Evolutionary conservation across 108 stramenopile genomes (phyloP).

Genomic region (Cyclotella atomus): DNA sequence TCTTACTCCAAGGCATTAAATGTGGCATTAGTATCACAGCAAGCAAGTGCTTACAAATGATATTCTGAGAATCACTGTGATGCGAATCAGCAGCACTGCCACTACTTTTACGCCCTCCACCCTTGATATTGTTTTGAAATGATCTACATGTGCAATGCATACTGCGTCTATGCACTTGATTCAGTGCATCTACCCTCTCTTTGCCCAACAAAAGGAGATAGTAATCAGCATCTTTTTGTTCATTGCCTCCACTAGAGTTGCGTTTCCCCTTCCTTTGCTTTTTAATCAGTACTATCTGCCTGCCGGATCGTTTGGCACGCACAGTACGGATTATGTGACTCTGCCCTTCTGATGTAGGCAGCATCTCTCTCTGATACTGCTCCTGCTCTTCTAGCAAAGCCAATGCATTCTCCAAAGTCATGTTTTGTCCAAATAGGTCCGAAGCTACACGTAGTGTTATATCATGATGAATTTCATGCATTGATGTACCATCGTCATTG

Average conservation of each 20-base stretch:
- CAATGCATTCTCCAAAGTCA: constrained; percentile 27
- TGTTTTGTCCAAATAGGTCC: constrained; percentile 28
- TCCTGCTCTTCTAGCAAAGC: constrained; percentile 43
- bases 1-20: constrained; percentile 37
- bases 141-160: constrained; percentile 44
- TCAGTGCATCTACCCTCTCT: constrained; percentile 1
- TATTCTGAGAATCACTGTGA: neutral
- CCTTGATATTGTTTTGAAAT: constrained; percentile 41
- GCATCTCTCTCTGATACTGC: neutral
- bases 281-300: constrained; percentile 29
- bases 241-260: neutral
- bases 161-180: constrained; percentile 18
- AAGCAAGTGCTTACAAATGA: constrained; percentile 43
- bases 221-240: constrained; percentile 5
- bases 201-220: constrained; percentile 42
- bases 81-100: neutral
- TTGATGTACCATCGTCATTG: neutral
- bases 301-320: constrained; percentile 29
- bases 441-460: constrained; percentile 29
- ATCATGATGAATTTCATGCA: constrained; percentile 15
- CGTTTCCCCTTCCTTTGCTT: constrained; percentile 16
- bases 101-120: neutral
- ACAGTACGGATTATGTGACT: constrained; percentile 20
- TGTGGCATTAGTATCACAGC: constrained; percentile 49
- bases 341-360: neutral